phyloP scores from a whole-genome alignment of 31 red algal genomes.

The Odonthalia washingtoniensis region DNA sequence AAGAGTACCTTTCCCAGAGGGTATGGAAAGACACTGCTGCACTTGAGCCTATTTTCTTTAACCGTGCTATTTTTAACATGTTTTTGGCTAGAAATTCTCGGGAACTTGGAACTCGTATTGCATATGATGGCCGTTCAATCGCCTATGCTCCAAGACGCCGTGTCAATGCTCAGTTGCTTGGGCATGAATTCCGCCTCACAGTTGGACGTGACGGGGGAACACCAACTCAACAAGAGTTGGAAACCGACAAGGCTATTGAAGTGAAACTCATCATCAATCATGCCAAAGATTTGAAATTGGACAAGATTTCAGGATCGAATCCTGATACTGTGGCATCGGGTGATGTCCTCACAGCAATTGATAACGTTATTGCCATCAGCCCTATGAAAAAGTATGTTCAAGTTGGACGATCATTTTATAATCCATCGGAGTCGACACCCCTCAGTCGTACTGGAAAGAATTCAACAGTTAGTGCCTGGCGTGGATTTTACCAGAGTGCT shows the following conservation, averaged over 20 bases:
- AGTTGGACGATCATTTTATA: constrained; percentile 76
- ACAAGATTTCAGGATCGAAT: constrained; percentile 34
- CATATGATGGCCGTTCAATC: constrained; percentile 67
- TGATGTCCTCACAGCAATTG: constrained; percentile 46
- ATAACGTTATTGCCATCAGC: constrained; percentile 46
- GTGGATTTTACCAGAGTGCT: constrained; percentile 67
- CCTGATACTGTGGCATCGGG: constrained; percentile 16
- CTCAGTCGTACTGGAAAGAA: constrained; percentile 38
- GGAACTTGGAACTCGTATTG: constrained; percentile 33
- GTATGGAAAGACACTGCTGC: constrained; percentile 38
- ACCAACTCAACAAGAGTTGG: not conserved
- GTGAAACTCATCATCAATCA: constrained; percentile 50
- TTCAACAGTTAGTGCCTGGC: constrained; percentile 53
- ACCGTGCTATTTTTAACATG: constrained; percentile 38
- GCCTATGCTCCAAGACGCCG: constrained; percentile 62
- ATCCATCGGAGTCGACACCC: not conserved
- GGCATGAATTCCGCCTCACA: constrained; percentile 22
- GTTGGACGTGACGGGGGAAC: constrained; percentile 33
- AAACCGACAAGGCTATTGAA: constrained; percentile 11
- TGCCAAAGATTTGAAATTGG: constrained; percentile 61
- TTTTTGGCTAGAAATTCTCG: constrained; percentile 11
- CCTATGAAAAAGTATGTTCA: constrained; percentile 48
- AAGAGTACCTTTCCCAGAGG: not conserved
- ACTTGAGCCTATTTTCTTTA: constrained; percentile 50
- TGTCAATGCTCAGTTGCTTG: constrained; percentile 30